Conservation (phyloP, 2,329 filamentous ascomycete genomes). For the Tolypocladium inflatum region DNA sequence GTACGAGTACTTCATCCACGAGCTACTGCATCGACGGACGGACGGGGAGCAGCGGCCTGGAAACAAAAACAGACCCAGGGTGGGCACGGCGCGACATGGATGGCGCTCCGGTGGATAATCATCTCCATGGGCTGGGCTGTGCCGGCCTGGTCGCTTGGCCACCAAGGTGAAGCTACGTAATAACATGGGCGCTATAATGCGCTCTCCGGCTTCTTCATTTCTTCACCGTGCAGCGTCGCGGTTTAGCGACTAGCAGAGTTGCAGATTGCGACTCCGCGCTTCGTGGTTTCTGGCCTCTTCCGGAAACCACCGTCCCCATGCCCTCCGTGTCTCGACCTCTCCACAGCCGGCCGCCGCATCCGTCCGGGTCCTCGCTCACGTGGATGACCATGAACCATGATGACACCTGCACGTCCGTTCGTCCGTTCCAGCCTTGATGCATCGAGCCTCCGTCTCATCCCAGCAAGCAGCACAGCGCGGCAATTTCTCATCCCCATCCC, state of each 20-base stretch:
- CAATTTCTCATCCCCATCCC: background rate
- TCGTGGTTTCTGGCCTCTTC: background rate
- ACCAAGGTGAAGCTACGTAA: background rate
- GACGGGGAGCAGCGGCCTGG: background rate
- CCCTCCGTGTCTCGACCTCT: background rate
- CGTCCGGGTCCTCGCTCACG: too few species aligned
- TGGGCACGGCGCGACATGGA: background rate
- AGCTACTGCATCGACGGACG: background rate
- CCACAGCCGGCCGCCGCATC: background rate
- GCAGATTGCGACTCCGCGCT: background rate
- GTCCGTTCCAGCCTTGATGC: background rate
- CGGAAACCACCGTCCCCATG: background rate
- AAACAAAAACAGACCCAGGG: background rate
- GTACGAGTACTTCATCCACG: too few species aligned
- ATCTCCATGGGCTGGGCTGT: too few species aligned
- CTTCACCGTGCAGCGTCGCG: background rate
- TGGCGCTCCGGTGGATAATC: background rate
- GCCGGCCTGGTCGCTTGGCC: background rate
- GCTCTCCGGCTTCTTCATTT: background rate
- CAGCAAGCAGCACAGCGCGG: background rate
- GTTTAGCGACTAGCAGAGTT: background rate
- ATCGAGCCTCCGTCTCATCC: background rate
- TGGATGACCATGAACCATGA: background rate
- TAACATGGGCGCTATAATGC: background rate
- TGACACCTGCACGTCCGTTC: background rate